These are phyloP conservation scores for Talaromyces sp. DNA, from an alignment of 2,329 filamentous ascomycete genomes.

Conservation along the genomic window DNA sequence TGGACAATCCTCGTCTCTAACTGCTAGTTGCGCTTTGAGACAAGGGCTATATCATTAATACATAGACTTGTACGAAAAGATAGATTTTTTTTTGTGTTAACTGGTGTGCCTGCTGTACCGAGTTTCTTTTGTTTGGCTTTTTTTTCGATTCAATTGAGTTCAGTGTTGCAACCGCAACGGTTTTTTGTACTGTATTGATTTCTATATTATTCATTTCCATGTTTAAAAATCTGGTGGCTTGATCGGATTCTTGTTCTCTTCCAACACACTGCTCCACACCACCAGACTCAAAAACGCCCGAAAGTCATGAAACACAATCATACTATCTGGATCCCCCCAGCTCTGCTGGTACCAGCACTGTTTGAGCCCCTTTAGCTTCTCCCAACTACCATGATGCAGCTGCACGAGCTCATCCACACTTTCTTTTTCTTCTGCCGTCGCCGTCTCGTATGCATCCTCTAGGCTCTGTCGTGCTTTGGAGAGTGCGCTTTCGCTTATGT, in stretches of 20 bases:
- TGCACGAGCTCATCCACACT: background rate
- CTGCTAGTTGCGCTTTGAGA: background rate
- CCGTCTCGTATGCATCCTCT: background rate
- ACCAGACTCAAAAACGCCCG: slow-evolving; percentile 3
- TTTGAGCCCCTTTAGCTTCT: background rate
- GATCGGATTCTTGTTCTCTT: slow-evolving; percentile 6
- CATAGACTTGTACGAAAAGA: background rate
- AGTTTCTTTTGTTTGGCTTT: background rate
- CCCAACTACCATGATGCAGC: slow-evolving; percentile 4
- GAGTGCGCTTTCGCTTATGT: background rate
- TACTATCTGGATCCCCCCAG: background rate
- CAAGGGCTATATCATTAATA: background rate
- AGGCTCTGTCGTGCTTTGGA: background rate
- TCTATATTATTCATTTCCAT: background rate
- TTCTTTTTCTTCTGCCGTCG: background rate
- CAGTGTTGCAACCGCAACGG: background rate
- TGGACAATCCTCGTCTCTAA: background rate
- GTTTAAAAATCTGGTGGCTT: background rate
- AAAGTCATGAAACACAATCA: slow-evolving; percentile 2
- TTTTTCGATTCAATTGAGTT: background rate
- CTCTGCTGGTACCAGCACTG: slow-evolving; percentile 6
- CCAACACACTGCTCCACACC: slow-evolving; percentile 3
- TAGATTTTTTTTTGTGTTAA: background rate
- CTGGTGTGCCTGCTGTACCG: background rate
- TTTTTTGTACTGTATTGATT: background rate